These are phyloP conservation scores for Phaeosphaeriaceae sp. DNA, from an alignment of 2,329 filamentous ascomycete genomes.

Conservation along the genomic window DNA sequence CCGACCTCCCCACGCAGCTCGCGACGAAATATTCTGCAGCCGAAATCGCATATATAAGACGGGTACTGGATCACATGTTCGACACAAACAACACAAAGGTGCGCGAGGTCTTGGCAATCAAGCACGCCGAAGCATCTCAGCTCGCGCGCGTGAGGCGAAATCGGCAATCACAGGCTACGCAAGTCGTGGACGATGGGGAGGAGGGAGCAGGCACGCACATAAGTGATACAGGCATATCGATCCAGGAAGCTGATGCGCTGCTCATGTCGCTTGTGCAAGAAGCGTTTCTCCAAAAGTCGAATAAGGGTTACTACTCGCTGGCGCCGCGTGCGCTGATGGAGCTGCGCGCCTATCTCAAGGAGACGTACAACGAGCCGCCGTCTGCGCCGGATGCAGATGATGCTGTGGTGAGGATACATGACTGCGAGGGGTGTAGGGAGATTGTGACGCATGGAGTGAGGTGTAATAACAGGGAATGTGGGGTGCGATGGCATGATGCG, in stretches of 20 bases:
- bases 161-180: conserved; percentile 28
- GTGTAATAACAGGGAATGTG: conserved; percentile 38
- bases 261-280: conserved; percentile 75
- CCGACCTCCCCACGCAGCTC: conserved; percentile 84
- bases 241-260: conserved; percentile 77
- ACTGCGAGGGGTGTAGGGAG: conserved; percentile 87
- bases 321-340: conserved; percentile 84
- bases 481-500: conserved; percentile 41
- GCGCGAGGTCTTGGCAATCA: conserved; percentile 85
- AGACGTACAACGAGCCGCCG: conserved; percentile 83
- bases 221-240: conserved; percentile 65
- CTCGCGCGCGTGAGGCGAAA: conserved; percentile 58
- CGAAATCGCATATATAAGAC: conserved; percentile 88
- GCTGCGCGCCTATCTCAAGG: conserved; percentile 81
- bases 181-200: conserved; percentile 30
- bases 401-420: conserved; percentile 72
- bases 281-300: conserved; percentile 83
- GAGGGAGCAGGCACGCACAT: conserved; percentile 40
- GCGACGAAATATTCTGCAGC: conserved; percentile 81
- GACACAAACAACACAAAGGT: conserved; percentile 80
- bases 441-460: conserved; percentile 73
- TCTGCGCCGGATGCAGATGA: conserved; percentile 58
- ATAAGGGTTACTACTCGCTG: conserved; percentile 75
- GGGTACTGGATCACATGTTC: conserved; percentile 90
- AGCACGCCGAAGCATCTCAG: conserved; percentile 78